Conservation (phyloP, 2,329 filamentous ascomycete species). For the Alternaria burnsii region DNA sequence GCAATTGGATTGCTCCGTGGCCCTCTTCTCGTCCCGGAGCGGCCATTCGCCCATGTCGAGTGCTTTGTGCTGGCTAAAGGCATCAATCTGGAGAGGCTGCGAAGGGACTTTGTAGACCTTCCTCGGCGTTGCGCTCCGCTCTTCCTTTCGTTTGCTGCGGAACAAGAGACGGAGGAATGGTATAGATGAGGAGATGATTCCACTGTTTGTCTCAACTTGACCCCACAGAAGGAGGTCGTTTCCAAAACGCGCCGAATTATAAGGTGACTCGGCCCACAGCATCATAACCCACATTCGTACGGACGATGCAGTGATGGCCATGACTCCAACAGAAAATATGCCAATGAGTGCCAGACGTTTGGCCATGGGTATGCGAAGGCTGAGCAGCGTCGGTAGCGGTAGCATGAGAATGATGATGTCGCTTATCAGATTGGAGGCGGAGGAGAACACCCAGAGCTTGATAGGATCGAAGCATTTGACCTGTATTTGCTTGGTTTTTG, state of each 20-base stretch:
- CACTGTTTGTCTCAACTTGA: conserved; percentile 58
- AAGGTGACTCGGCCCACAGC: conserved; percentile 46
- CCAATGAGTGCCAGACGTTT: conserved; percentile 62
- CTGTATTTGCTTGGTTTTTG: conserved; percentile 26
- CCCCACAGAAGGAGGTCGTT: conserved; percentile 54
- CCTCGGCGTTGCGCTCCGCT: conserved; percentile 16
- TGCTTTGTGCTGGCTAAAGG: conserved; percentile 25
- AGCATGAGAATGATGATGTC: conserved; percentile 56
- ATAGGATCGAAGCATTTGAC: conserved; percentile 44
- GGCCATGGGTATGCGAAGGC: conserved; percentile 57
- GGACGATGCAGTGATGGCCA: conserved; percentile 48
- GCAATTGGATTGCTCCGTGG: neutral
- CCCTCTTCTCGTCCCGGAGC: conserved; percentile 22
- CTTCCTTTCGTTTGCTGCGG: conserved; percentile 28
- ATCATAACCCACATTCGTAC: conserved; percentile 50
- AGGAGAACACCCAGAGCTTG: conserved; percentile 49
- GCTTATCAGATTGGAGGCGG: conserved; percentile 52
- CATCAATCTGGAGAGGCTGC: conserved; percentile 6
- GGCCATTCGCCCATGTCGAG: conserved; percentile 33
- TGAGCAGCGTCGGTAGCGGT: conserved; percentile 57
- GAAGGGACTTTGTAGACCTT: conserved; percentile 26
- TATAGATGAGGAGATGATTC: conserved; percentile 57
- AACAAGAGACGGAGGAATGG: conserved; percentile 57
- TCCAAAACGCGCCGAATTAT: conserved; percentile 50
- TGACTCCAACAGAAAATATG: conserved; percentile 48